Percentiles rank a stretch among this genome's conserved stretches.
These are phyloP conservation scores for Fomitopsis palustris DNA, from an alignment of 1,284 basidiomycete genomes.

Conservation along the genomic window DNA sequence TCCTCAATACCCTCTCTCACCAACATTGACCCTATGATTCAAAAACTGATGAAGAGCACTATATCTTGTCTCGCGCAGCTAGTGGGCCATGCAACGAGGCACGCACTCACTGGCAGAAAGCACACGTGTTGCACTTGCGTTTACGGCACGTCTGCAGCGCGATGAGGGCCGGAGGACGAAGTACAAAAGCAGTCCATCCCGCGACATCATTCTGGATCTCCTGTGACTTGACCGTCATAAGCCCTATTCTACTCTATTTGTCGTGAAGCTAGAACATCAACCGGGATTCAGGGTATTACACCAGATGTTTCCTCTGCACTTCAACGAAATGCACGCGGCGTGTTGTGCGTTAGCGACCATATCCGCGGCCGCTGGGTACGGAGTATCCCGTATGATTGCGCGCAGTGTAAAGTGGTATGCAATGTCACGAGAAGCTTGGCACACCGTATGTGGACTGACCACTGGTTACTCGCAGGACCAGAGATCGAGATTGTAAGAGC, in stretches of 20 bases:
- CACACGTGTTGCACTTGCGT: conserved; percentile 10
- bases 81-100: no score
- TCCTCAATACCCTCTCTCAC: no score
- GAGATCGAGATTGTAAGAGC: not conserved
- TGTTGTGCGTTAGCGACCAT: conserved; percentile 28
- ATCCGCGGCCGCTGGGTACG: conserved; percentile 28
- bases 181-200: not conserved
- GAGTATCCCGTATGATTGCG: conserved; percentile 15
- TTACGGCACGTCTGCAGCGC: conserved; percentile 9
- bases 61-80: no score
- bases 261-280: not conserved
- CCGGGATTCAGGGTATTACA: not conserved
- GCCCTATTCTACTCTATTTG: not conserved
- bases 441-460: not conserved
- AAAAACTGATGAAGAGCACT: no score
- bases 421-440: not conserved
- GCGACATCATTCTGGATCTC: not conserved
- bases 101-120: no score
- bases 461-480: not conserved
- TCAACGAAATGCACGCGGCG: conserved; percentile 28
- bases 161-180: not conserved
- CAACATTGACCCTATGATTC: no score
- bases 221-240: not conserved
- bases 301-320: conserved; percentile 25
- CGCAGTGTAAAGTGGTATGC: conserved; percentile 13